Base-by-base conservation (phyloP, 768 basidiomycete species). In the Mrakia gelida region DNA sequence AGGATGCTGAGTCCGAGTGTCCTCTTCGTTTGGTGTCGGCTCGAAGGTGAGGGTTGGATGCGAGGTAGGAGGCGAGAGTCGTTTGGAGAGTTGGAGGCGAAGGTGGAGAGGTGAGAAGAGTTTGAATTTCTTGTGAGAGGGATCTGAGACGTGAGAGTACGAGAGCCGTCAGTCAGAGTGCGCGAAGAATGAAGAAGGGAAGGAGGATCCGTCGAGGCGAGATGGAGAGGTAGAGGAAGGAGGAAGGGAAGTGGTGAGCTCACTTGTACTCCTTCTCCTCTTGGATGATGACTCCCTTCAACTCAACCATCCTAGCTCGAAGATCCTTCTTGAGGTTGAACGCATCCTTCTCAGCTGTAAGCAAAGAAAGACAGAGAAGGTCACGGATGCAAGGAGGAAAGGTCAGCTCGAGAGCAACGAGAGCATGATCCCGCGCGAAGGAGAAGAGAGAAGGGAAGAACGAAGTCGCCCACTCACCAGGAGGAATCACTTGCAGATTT, bases 191-290 rank as follows among this genome's bases (percentile, higher is more conserved):
- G 70, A 15, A 38, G 15, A 26, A n/a, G 41, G 38, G 10, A 49
- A n/a, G n/a, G n/a, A n/a, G n/a, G n/a, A n/a, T n/a, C n/a, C n/a
- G n/a, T n/a, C n/a, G 43, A 49, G 23, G 18, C 4, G 11, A n/a
- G 67, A 34, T 45, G 34, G 71, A 45, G 21, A 41, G 5, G 18
- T 28, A 15, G n/a, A 43, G 9, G n/a, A 8, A 54, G 71, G 32
- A 49, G 71, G 30, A 26, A 16, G 23, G 28, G 43, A 21, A 30
- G 43, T 23, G n/a, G 45, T 45, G 23, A 30, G 71, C 72, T 73
- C 49, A 73, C 72, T 38, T 73, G 72, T 73, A 73, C 38, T 73
- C 49, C 3, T 54, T 38, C 56, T 73, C 72, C 52, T 56, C 38
- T 4, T 61, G 34, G 0, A 73, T 3, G 32, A 73, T 21, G 11